Percentiles rank a stretch among this genome's conserved stretches.
Evolutionary conservation across 345 rosid genomes (phyloP).

Genomic region (Hevea brasiliensis): DNA sequence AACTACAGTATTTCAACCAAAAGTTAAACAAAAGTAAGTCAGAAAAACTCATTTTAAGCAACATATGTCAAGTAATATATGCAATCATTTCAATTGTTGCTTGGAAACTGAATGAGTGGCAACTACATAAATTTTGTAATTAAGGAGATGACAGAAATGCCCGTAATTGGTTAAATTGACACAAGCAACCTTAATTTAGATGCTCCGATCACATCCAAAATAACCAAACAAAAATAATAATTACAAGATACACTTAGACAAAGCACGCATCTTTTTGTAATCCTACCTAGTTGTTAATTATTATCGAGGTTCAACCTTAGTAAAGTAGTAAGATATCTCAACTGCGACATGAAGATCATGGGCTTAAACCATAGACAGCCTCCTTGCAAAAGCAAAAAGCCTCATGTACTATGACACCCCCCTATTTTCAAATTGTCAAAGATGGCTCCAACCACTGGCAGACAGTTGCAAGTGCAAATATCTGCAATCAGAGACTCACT

Average conservation of each 20-base stretch:
- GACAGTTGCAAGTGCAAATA: background rate
- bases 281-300: too few relatives aligned
- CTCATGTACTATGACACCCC: background rate
- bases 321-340: background rate
- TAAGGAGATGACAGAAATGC: background rate
- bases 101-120: background rate
- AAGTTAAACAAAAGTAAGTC: background rate
- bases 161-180: background rate
- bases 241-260: background rate
- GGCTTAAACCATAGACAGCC: background rate
- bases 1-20: slow-evolving; percentile 41
- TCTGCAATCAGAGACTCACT: background rate
- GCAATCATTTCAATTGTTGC: background rate
- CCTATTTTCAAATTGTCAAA: background rate
- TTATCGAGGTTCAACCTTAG: background rate
- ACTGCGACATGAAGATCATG: background rate
- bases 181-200: background rate
- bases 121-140: background rate
- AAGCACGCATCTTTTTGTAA: too few relatives aligned
- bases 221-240: background rate
- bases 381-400: background rate
- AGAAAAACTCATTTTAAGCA: background rate
- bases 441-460: background rate
- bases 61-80: background rate
- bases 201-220: background rate